Conservation (phyloP, 495 filamentous ascomycete genomes). For the Penicillium longicatenatum region DNA sequence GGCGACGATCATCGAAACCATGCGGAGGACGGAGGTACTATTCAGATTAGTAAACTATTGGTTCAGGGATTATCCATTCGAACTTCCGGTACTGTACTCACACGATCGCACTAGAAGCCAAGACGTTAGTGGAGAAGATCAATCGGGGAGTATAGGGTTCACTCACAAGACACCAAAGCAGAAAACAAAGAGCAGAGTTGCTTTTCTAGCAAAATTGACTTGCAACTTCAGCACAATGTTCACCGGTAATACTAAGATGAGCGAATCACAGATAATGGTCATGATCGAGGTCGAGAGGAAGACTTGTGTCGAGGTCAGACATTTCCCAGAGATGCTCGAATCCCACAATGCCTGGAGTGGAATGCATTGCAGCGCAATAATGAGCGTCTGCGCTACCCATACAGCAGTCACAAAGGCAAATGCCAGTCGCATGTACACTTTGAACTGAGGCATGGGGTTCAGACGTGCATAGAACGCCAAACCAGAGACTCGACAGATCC, state of each 20-base stretch:
- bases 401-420: constrained; percentile 19
- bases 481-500: constrained; percentile 26
- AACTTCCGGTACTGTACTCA: not conserved
- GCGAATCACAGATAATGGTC: constrained; percentile 20
- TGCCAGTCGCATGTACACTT: constrained; percentile 10
- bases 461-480: constrained; percentile 25
- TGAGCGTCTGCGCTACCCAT: constrained; percentile 19
- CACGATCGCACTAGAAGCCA: not conserved
- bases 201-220: constrained; percentile 14
- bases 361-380: constrained; percentile 22
- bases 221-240: constrained; percentile 16
- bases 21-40: constrained; percentile 23
- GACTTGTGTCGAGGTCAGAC: constrained; percentile 13
- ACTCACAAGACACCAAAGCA: constrained; percentile 24
- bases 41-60: not conserved
- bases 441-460: constrained; percentile 25
- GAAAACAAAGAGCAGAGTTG: constrained; percentile 11
- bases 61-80: not conserved
- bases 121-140: not conserved
- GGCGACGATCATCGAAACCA: constrained; percentile 20
- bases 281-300: constrained; percentile 19
- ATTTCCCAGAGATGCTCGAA: constrained; percentile 7
- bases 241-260: constrained; percentile 19
- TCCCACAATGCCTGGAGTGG: constrained; percentile 21
- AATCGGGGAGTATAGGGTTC: not conserved